These are phyloP conservation scores for Skeletonema potamos DNA, from an alignment of 108 stramenopile species.

Conservation along the genomic window DNA sequence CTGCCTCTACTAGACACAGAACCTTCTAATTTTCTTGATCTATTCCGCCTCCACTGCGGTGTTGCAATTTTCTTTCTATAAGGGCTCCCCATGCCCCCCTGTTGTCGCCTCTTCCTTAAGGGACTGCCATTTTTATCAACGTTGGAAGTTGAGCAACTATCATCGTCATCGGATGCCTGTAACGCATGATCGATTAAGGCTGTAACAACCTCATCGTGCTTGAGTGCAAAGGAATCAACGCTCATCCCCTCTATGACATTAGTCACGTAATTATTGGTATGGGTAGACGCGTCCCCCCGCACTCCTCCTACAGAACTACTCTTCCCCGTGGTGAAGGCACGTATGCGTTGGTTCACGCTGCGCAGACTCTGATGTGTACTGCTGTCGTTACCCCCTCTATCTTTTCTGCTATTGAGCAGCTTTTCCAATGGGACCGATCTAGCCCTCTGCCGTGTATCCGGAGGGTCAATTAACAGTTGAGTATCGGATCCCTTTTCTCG, in stretches of 20 bases:
- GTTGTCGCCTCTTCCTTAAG: not conserved
- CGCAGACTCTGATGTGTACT: too few species aligned
- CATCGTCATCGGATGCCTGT: not conserved
- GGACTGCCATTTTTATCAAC: not conserved
- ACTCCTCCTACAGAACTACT: not conserved
- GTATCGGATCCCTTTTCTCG: not conserved
- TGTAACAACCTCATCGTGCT: constrained; percentile 41
- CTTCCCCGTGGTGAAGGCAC: too few species aligned
- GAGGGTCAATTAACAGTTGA: not conserved
- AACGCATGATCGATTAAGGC: constrained; percentile 39
- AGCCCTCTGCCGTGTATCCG: not conserved
- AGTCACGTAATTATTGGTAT: not conserved
- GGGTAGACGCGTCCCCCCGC: not conserved
- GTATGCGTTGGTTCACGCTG: too few species aligned
- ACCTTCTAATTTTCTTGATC: not conserved
- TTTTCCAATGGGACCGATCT: constrained; percentile 15
- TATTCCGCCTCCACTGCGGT: not conserved
- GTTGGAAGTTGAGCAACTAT: not conserved
- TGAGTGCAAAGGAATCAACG: constrained; percentile 9
- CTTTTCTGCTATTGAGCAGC: not conserved
- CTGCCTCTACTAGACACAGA: not conserved
- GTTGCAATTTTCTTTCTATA: not conserved
- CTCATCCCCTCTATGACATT: not conserved
- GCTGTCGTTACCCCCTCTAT: not conserved
- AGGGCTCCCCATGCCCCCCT: not conserved